Conservation (phyloP, 176 grass and related monocot species). For the Cocos nucifera region DNA sequence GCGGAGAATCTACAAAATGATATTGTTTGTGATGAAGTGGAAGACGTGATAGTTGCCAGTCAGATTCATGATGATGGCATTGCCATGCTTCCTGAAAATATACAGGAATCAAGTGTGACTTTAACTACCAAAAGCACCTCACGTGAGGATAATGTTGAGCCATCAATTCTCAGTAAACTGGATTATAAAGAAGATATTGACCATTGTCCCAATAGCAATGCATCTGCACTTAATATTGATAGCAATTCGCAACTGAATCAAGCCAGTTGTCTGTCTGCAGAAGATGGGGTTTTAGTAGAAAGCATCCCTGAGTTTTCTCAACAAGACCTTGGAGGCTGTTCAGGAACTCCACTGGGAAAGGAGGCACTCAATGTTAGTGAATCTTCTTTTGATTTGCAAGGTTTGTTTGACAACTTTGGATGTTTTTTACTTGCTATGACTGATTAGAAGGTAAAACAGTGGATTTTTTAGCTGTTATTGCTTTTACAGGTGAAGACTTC, state of each 20-base stretch:
- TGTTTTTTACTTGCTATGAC: background rate
- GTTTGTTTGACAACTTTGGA: constrained; percentile 22
- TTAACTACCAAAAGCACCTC: no score
- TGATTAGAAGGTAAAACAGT: background rate
- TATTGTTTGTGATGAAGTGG: background rate
- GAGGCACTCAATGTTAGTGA: constrained; percentile 20
- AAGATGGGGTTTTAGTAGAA: constrained; percentile 22
- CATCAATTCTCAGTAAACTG: no score
- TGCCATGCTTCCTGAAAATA: background rate
- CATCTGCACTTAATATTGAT: no score
- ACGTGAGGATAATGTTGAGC: no score
- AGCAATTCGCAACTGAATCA: background rate
- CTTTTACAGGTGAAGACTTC: constrained; percentile 27
- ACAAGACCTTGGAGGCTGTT: constrained; percentile 27
- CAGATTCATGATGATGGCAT: constrained; percentile 4
- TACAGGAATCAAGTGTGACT: no score
- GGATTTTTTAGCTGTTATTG: background rate
- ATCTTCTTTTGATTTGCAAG: constrained; percentile 31
- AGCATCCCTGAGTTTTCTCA: constrained; percentile 18
- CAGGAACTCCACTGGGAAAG: constrained; percentile 5
- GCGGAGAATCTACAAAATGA: background rate
- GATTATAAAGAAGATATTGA: no score
- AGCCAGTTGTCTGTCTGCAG: constrained; percentile 17
- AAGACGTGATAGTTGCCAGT: background rate
- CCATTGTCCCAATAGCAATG: no score